Base-by-base conservation (phyloP, 2,329 filamentous ascomycete species). In the Pezicula carpinea region DNA sequence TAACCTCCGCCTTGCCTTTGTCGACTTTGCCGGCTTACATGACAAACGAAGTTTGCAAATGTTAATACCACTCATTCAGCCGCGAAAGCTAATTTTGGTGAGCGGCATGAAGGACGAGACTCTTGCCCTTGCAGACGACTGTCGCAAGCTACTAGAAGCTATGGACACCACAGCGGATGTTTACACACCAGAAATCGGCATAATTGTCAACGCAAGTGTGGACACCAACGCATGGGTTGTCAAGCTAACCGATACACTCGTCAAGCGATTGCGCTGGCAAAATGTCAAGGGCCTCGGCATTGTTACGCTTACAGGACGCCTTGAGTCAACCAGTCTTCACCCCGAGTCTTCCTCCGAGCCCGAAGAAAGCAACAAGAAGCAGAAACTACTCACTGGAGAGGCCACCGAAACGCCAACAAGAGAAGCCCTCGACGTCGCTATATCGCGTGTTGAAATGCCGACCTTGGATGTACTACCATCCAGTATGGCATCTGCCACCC, bases 211-310 rank as follows among this genome's bases (percentile, higher is more conserved):
- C 65, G 93, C 92, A 11, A 96, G 91, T 61, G 92, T 97, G 35
- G 93, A 99, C 64, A 97, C 92, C 5, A 96, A 97, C 64, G 91
- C 93, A 4, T 99, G 95, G 93, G 85, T 88, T 19, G 87, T 99
- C 50, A 95, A 91, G 66, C 77, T 99, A 15, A 90, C 89, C 41
- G 88, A 92, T 56, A 73, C 80, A 38, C 80, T 99, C 17, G 87
- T 95, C 49, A 89, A 89, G 67, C 86, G 86, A 57, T 76, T 99
- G 50, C 89, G 88, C 61, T 97, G 93, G 93, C 93, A 97, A 69
- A 91, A 89, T 49, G 90, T 97, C 19, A 84, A 89, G 47, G 90
- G 87, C 2, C 73, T 97, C 6, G 87, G 89, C 33, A 89, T 99
- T 48, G 92, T 96, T 14, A 95, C 92, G n/a, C 76, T 99, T 46